These are phyloP conservation scores for Lactarius psammicola DNA, from an alignment of 768 basidiomycete species.

Conservation along the genomic window DNA sequence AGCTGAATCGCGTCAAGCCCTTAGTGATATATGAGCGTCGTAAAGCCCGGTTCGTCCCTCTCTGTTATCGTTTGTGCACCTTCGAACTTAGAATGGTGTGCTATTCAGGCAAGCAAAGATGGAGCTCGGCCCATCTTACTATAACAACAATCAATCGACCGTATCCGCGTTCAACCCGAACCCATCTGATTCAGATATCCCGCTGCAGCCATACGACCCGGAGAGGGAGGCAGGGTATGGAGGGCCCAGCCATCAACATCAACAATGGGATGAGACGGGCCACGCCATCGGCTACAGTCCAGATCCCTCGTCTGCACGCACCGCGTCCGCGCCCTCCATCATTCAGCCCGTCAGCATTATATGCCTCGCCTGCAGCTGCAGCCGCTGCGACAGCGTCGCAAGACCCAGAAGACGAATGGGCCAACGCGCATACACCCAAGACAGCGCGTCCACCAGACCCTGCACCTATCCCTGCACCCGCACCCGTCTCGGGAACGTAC, in stretches of 20 bases:
- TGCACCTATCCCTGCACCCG: not conserved
- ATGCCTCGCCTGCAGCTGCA: constrained; percentile 7
- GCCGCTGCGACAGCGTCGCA: constrained; percentile 3
- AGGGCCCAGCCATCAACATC: constrained; percentile 43
- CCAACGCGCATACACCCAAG: constrained; percentile 14
- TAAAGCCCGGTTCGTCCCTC: constrained; percentile 57
- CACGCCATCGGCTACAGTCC: constrained; percentile 48
- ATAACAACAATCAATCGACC: constrained; percentile 27
- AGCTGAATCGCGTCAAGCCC: constrained; percentile 70
- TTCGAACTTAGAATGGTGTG: constrained; percentile 10
- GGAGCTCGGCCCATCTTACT: constrained; percentile 24
- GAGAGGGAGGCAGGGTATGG: constrained; percentile 24
- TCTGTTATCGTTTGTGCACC: not conserved
- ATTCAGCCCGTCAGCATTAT: constrained; percentile 11
- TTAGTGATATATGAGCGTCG: constrained; percentile 65
- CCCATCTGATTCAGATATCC: constrained; percentile 45
- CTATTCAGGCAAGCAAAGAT: constrained; percentile 53
- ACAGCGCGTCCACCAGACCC: constrained; percentile 2
- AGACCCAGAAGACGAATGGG: constrained; percentile 15
- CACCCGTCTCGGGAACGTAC: not conserved
- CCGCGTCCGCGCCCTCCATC: constrained; percentile 44
- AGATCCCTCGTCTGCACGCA: constrained; percentile 48
- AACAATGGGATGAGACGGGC: constrained; percentile 53
- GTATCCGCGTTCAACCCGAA: constrained; percentile 31
- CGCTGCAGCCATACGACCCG: constrained; percentile 39